phyloP scores from a whole-genome alignment of 257 asterid genomes.

The Handroanthus guayacan region DNA sequence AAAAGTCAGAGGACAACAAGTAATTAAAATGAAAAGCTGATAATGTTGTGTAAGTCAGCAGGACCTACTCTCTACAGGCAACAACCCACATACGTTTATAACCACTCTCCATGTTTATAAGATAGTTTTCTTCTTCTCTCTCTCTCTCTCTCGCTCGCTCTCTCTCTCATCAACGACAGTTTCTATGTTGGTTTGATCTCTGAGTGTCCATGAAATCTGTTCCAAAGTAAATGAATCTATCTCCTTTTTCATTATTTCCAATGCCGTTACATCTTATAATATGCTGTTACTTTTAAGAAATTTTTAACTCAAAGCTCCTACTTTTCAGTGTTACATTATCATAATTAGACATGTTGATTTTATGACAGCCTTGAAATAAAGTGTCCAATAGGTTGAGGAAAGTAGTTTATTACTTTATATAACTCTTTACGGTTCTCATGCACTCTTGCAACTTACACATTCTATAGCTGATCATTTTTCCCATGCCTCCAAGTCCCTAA shows the following conservation, averaged over 20 bases:
- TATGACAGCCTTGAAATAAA: neutral
- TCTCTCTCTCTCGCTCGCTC: neutral
- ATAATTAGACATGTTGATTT: neutral
- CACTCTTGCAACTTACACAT: neutral
- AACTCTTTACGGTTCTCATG: neutral
- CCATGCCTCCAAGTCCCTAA: neutral
- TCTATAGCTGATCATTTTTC: neutral
- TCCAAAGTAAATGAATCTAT: neutral
- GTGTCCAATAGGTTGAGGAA: neutral
- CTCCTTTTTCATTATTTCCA: neutral
- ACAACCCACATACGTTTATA: neutral
- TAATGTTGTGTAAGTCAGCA: neutral
- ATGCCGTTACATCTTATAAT: neutral
- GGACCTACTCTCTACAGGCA: neutral
- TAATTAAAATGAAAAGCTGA: neutral
- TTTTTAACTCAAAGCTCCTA: neutral
- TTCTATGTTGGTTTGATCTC: neutral
- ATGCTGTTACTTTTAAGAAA: neutral
- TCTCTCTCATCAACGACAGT: constrained; percentile 7
- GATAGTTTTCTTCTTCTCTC: neutral
- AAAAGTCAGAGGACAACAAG: constrained; percentile 17
- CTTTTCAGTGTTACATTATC: neutral
- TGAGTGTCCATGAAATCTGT: neutral
- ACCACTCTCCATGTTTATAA: neutral
- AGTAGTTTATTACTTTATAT: neutral